A percentile compares a stretch with the other conserved stretches of the same genome.
Conservation (phyloP, 176 grass and related monocot genomes). For the Triticum timopheevii region DNA sequence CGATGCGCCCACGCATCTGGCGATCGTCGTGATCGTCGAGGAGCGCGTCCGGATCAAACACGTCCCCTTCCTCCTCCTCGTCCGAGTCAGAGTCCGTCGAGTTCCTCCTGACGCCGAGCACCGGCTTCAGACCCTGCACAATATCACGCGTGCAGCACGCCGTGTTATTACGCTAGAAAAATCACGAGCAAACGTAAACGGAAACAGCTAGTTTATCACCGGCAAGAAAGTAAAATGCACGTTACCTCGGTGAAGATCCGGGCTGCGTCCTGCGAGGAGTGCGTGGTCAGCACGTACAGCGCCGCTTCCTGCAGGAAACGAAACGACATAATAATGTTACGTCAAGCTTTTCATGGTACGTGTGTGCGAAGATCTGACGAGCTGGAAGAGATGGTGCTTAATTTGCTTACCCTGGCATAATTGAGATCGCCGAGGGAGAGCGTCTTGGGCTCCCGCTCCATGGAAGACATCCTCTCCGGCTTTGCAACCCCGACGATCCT, state of each 20-base stretch:
- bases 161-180: too few relatives aligned
- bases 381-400: too few relatives aligned
- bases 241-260: conserved; percentile 16
- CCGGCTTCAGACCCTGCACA: conserved; percentile 12
- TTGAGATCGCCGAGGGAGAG: conserved; percentile 19
- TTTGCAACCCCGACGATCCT: background rate
- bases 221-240: background rate
- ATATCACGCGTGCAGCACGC: background rate
- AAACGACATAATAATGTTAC: too few relatives aligned
- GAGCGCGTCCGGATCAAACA: too few relatives aligned
- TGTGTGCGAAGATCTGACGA: too few relatives aligned
- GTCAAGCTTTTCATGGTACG: too few relatives aligned
- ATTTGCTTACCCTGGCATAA: background rate
- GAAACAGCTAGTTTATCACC: background rate
- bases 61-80: too few relatives aligned
- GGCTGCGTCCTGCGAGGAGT: background rate
- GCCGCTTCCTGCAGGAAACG: background rate
- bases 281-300: conserved; percentile 21
- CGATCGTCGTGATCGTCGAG: too few relatives aligned
- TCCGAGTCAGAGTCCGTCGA: background rate
- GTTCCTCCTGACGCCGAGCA: background rate
- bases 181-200: too few relatives aligned
- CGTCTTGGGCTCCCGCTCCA: conserved; percentile 11
- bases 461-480: background rate
- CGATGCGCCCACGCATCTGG: too few relatives aligned